Evolutionary conservation across 2,329 filamentous ascomycete species (phyloP), one percentile per base, ranked within the genome.

Genomic region (Xylariaceae sp.): DNA sequence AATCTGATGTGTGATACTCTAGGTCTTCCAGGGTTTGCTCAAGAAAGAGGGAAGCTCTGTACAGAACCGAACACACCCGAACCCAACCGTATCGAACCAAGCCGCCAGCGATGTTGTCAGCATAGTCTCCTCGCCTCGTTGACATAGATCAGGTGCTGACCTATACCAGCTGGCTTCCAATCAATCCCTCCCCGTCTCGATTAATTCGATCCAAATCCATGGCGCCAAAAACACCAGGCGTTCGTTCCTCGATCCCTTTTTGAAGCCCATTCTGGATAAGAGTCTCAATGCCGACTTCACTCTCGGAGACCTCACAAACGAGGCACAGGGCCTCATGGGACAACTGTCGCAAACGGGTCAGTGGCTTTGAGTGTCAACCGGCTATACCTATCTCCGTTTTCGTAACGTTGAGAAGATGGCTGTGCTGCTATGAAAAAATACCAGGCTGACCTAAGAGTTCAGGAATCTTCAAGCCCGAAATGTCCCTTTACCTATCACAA

Each of bases 381-480:
- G 22, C 22, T 7, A 27, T 27, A 7, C 7, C 22, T 27, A 27
- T 7, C 7, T 27, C 22, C 22, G n/a, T 27, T 27, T 7, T 27
- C 7, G 22, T 7, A 27, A 27, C 4, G 80, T 50, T 76, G 27
- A 30, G 15, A 44, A 11, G 12, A 50, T 39, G 17, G 18, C 33
- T 7, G 10, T 9, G 15, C 17, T 30, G 5, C 12, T 38, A 5
- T 19, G 30, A 11, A n/a, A 11, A n/a, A 11, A 15, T 39, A 17
- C 22, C 36, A 19, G 62, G n/a, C 51, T 47, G 11, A 45, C 47
- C 17, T 49, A 22, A 31, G 18, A 35, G 12, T 42, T 22, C 35
- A 92, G 90, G 89, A 65, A 91, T 97, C 64, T 95, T 95, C 74
- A 85, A 94, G 57, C 83, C 87, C 32, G 83, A 87, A 30, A 87